These are phyloP conservation scores for Boletus rubroflammeus DNA, from an alignment of 768 basidiomycete genomes.

Conservation along the genomic window DNA sequence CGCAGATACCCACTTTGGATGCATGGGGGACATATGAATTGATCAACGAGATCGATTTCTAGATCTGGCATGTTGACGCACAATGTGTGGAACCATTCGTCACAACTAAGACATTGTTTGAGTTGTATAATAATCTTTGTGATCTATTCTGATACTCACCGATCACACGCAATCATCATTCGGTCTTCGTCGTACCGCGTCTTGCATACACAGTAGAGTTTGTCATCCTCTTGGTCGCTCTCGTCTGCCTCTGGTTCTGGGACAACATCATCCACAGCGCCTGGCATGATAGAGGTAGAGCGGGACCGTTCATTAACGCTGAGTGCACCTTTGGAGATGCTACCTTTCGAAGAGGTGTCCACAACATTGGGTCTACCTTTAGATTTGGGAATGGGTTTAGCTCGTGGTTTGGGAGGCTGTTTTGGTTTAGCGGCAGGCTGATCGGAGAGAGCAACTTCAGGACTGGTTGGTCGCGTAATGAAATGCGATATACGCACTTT, in stretches of 20 bases:
- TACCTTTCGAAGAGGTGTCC: conserved; percentile 17
- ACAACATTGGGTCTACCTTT: conserved; percentile 19
- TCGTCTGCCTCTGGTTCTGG: conserved; percentile 51
- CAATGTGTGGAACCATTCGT: conserved; percentile 91
- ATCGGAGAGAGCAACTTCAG: background rate
- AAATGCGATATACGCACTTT: conserved; percentile 17
- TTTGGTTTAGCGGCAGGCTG: conserved; percentile 28
- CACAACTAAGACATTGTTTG: conserved; percentile 53
- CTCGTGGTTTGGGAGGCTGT: conserved; percentile 30
- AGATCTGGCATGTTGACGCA: conserved; percentile 81
- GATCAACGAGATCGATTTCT: conserved; percentile 85
- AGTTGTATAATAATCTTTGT: background rate
- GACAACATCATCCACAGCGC: conserved; percentile 36
- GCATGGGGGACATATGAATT: conserved; percentile 86
- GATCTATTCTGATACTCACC: conserved; percentile 43
- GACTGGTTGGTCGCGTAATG: background rate
- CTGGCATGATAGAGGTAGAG: conserved; percentile 67
- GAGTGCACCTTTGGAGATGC: conserved; percentile 18
- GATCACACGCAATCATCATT: conserved; percentile 92
- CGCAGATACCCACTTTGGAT: conserved; percentile 54
- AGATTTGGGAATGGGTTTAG: conserved; percentile 30
- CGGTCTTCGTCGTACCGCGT: conserved; percentile 83
- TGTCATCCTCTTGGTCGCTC: conserved; percentile 40
- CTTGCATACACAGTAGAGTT: conserved; percentile 86
- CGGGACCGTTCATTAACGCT: conserved; percentile 51